Evolutionary conservation across 2,329 filamentous ascomycete species (phyloP), one percentile per base, ranked within the genome.

Genomic region (Cercospora canescens): DNA sequence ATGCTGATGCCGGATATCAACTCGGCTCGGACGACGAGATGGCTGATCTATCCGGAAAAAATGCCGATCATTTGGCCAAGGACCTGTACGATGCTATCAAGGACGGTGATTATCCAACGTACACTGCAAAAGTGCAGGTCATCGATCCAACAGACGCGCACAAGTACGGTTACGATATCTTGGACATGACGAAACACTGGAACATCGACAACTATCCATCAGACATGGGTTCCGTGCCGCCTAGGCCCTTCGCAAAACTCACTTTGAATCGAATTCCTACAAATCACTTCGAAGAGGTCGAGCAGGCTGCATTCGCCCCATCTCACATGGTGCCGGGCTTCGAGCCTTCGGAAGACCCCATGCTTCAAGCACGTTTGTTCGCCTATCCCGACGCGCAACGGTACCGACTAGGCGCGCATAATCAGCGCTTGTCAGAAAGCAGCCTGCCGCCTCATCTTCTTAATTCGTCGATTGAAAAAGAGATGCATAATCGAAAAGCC

Each of bases 251-350:
- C 0, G n/a, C n/a, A n/a, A n/a, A n/a, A n/a, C 75, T 86, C 7
- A 86, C 85, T 75, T 85, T 84, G 73, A 86, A 86, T 73, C n/a
- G n/a, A n/a, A n/a, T n/a, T n/a, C 83, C 83, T 0, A 82, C 85
- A 67, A 83, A 85, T 74, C 86, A 80, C 74, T 79, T 82, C 68
- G 77, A 80, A 11, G 84, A 86, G 65, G 80, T 85, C 32, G 83
- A 85, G 69, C 81, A 85, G 68, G 80, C 81, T 0, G 82, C 83
- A 45, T 86, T 86, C 76, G 84, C 82, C 0, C 83, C 84, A 0
- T 80, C 81, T 5, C 81, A 78, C 71, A 82, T 85, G 77, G 81
- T 85, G 0, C 83, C 84, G 0, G 84, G 85, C 18, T 81, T 85
- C 56, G 83, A 83, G 60, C 80, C 83, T 67, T 81, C 79, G 1